phyloP scores from a whole-genome alignment of 129 eudicot species.

The Tanacetum coccineum region DNA sequence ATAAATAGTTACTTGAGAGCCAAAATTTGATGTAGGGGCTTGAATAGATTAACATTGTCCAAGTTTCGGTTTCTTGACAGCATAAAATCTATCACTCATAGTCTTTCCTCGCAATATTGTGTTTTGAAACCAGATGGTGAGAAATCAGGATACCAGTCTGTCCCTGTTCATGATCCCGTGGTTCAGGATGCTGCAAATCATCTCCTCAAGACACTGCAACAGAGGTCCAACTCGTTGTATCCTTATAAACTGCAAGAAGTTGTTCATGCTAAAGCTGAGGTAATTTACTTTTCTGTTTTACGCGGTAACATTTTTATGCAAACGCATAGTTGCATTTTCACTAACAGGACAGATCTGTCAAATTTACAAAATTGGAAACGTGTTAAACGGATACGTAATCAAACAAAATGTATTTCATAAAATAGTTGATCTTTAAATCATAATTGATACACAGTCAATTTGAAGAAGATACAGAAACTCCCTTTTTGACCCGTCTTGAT shows the following conservation, averaged over 20 bases:
- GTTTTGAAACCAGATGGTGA: conserved; percentile 34
- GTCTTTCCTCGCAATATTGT: not conserved
- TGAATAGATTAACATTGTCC: not conserved
- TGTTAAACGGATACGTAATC: too few species aligned
- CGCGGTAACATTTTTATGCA: not conserved
- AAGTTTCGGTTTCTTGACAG: not conserved
- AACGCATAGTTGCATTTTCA: too few species aligned
- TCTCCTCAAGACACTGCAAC: conserved; percentile 67
- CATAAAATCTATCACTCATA: not conserved
- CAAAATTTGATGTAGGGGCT: not conserved
- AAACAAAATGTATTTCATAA: too few species aligned
- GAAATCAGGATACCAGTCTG: conserved; percentile 55
- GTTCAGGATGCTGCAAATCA: conserved; percentile 88
- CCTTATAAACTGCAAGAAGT: conserved; percentile 78
- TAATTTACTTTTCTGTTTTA: conserved; percentile 16
- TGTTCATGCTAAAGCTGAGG: conserved; percentile 79
- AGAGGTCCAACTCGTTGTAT: conserved; percentile 72
- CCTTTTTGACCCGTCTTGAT: too few species aligned
- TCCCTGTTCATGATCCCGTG: conserved; percentile 76
- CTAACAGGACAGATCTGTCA: too few species aligned
- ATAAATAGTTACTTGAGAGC: too few species aligned
- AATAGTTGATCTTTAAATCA: too few species aligned
- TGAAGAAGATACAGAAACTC: too few species aligned
- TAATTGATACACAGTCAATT: too few species aligned
- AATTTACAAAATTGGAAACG: too few species aligned